Base-by-base conservation (phyloP, 495 filamentous ascomycete genomes). In the Barbatosphaeria neglecta region DNA sequence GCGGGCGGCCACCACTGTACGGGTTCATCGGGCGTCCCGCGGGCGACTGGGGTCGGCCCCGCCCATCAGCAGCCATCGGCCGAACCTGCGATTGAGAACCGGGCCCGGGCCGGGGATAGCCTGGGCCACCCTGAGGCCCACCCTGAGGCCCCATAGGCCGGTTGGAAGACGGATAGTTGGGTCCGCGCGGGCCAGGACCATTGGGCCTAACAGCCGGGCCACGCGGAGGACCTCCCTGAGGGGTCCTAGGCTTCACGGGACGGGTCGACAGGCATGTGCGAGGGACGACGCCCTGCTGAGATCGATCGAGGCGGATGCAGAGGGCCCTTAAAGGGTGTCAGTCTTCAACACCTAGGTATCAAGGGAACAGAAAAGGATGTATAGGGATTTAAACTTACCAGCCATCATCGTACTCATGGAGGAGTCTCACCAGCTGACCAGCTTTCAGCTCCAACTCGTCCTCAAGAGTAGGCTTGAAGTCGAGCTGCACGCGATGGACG, bases 381-480 rank as follows among this genome's bases (percentile, higher is more conserved):
- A n/a, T n/a, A n/a, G n/a, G n/a, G n/a, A n/a, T n/a, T n/a, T n/a
- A 4, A 35, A 73, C 82, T 74, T 80, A 88, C 86, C 92, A 99
- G 60, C 92, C 92, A 70, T 99, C 92, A 60, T 99, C 93, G 61
- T 97, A 99, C 63, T 95, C 90, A 53, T 97, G 88, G 28, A 97
- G 63, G 50, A 99, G 70, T 45, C 90, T 75, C 23, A 97, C 84
- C 4, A 99, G 73, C 45, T 87, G 78, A 51, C 92, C 92, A 39
- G 81, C 73, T 37, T 67, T 73, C 10, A 99, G 77, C 37, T 73
- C 83, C 53, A 99, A 65, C 62, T 99, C 92, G 55, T 99, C 92
- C 2, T 84, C 83, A 75, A 95, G 81, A 3, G 86, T 89, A 2
- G 92, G 93, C 55, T 78, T 85, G 65, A 97, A 99, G 61, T 96